A percentile compares a stretch with the other conserved stretches of the same genome.
phyloP scores from a whole-genome alignment of 2,329 filamentous ascomycete species.

The Teratosphaeria viscida region DNA sequence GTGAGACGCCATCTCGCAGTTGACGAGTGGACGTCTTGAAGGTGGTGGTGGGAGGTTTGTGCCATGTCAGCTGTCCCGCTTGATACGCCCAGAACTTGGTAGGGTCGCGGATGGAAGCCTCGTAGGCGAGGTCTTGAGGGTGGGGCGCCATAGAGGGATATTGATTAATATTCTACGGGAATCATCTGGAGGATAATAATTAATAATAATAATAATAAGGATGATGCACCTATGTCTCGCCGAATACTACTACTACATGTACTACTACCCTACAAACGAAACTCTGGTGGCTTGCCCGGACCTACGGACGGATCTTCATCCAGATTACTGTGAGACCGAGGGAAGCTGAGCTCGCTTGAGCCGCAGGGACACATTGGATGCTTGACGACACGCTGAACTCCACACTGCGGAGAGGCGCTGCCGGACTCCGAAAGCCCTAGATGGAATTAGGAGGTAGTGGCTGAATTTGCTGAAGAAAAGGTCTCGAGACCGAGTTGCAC shows the following conservation, averaged over 20 bases:
- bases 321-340: background rate
- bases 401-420: background rate
- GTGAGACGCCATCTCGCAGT: constrained; percentile 49
- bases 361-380: too few species aligned
- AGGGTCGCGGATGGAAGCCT: constrained; percentile 23
- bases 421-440: background rate
- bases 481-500: background rate
- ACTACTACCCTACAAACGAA: background rate
- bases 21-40: constrained; percentile 53
- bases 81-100: constrained; percentile 28
- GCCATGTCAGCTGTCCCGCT: constrained; percentile 69
- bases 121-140: constrained; percentile 27
- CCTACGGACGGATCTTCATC: background rate
- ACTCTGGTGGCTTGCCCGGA: background rate
- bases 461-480: background rate
- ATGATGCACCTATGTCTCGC: background rate
- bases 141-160: constrained; percentile 13
- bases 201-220: background rate
- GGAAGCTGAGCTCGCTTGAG: background rate
- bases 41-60: constrained; percentile 57
- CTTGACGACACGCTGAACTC: background rate
- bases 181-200: background rate
- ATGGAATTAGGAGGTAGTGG: background rate
- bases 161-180: background rate
- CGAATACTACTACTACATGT: too few species aligned